phyloP scores from a whole-genome alignment of 1,139 yeast genomes.

The Kluyveromyces marxianus region DNA sequence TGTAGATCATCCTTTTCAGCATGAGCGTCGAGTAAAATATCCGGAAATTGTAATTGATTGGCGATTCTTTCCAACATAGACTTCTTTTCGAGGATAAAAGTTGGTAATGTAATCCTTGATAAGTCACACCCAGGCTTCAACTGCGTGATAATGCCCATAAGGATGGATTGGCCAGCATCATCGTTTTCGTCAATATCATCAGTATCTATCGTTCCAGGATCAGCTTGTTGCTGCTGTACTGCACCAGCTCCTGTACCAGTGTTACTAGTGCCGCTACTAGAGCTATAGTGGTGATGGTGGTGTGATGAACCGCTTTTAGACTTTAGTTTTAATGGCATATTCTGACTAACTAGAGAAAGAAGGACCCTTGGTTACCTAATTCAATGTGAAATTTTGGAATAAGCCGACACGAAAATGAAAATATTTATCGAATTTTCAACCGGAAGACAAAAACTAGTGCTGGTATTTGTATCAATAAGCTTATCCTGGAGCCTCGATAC shows the following conservation, averaged over 20 bases:
- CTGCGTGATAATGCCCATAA: slow-evolving; percentile 82
- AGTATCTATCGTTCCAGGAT: slow-evolving; percentile 20
- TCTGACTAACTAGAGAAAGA: neutral
- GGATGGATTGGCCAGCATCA: slow-evolving; percentile 78
- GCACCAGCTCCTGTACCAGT: no score
- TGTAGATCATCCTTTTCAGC: slow-evolving; percentile 46
- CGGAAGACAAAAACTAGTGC: no score
- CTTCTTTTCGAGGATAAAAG: slow-evolving; percentile 88
- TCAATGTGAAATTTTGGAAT: neutral
- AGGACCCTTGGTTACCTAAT: neutral
- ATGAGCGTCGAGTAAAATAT: slow-evolving; percentile 64
- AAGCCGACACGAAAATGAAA: no score
- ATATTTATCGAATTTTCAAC: no score
- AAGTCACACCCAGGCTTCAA: slow-evolving; percentile 89
- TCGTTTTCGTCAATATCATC: slow-evolving; percentile 90
- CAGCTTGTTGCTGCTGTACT: neutral
- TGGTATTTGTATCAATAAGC: no score
- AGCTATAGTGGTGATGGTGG: neutral
- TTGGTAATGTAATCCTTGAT: slow-evolving; percentile 85
- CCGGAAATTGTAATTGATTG: slow-evolving; percentile 80
- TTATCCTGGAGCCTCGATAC: no score
- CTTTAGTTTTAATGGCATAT: slow-evolving; percentile 1
- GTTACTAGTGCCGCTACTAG: neutral
- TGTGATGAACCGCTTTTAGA: neutral
- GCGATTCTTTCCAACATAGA: slow-evolving; percentile 95